Evolutionary conservation across 192 early-diverging fungal genomes (phyloP), one percentile per base, ranked within the genome.

Genomic region (Coemansia reversa): DNA sequence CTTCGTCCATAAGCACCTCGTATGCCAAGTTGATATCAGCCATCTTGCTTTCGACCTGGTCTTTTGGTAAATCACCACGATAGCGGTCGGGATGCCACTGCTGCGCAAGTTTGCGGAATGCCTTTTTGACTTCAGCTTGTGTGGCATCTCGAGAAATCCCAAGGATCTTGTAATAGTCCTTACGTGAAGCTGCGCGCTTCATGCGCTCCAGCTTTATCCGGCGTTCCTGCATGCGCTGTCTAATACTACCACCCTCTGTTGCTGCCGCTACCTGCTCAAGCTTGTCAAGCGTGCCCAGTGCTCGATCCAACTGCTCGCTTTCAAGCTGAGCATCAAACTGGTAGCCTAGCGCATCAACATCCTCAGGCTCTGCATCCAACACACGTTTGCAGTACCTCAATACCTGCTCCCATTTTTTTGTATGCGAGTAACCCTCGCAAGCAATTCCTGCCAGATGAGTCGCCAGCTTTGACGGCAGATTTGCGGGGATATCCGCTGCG

Each of bases 111-210:
- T 93, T 93, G 55, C 94, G 83, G 81, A 85, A 97, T 16, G 95
- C 97, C 79, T 90, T 93, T 72, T 93, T 95, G 74, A 98, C 94
- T 20, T 97, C 92, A 6, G 84, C 52, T 52, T 83, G 73, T 47
- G 84, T 74, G 1, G 95, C 95, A 47, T 86, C 83, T 12, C 88
- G 81, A 7, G 90, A 55, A 0, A 98, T 88, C 11, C 84, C 95
- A 30, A 98, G 76, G 16, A 97, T 87, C 82, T 98, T 98, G 85
- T 98, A 98, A 69, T 98, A 98, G 63, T 98, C 94, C 58, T 87
- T 90, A 62, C 81, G 83, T 27, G 76, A 60, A 1, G 73, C 73
- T 49, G 64, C 22, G 7, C 73, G 73, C 51, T 79, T 81, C 68
- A 82, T 77, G 51, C 78, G 73, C 64, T 84, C 82, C 53, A 82